phyloP scores from a whole-genome alignment of 1,284 basidiomycete species.

The Ceratobasidium sp. region DNA sequence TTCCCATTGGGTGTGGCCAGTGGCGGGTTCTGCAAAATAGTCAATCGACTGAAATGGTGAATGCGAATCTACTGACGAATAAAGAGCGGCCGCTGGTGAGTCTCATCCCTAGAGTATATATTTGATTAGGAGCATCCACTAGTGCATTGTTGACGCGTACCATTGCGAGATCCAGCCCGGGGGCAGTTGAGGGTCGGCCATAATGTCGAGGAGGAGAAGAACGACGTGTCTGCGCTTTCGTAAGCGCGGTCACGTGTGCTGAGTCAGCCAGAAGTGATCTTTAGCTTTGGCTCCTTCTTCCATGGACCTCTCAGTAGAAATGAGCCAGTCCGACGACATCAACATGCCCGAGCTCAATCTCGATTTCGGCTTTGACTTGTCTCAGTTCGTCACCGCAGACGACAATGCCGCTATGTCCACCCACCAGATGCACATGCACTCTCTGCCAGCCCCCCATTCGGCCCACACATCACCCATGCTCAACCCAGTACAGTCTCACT shows the following conservation, averaged over 20 bases:
- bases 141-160: conserved; percentile 59
- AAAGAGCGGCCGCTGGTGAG: conserved; percentile 86
- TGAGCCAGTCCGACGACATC: conserved; percentile 29
- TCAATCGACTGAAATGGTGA: conserved; percentile 32
- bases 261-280: background rate
- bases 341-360: conserved; percentile 40
- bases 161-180: conserved; percentile 93
- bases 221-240: conserved; percentile 40
- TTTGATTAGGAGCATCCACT: background rate
- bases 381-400: conserved; percentile 29
- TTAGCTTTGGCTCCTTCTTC: background rate
- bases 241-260: conserved; percentile 30
- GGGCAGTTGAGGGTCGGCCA: conserved; percentile 67
- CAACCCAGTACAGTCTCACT: conserved; percentile 34
- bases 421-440: conserved; percentile 28
- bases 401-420: background rate
- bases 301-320: conserved; percentile 16
- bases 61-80: conserved; percentile 67
- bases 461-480: conserved; percentile 42
- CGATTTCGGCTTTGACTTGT: conserved; percentile 40
- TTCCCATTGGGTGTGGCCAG: conserved; percentile 78
- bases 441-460: conserved; percentile 28
- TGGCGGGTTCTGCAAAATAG: conserved; percentile 63
- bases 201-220: conserved; percentile 36
- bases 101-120: conserved; percentile 75